Base-by-base conservation (phyloP, 2,329 filamentous ascomycete genomes). In the Aspergillus sp. region DNA sequence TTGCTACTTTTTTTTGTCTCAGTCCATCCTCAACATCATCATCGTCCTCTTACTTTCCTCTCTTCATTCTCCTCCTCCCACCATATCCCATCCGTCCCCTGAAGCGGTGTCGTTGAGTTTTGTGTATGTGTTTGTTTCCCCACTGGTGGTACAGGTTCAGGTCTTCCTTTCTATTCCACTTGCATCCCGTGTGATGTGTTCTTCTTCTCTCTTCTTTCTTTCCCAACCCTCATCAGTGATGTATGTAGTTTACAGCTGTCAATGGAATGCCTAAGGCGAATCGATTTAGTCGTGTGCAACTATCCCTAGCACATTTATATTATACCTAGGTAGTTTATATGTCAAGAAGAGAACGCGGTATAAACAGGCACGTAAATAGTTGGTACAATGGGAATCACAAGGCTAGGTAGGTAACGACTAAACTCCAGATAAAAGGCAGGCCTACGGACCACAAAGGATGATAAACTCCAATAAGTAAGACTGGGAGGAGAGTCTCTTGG, bases 181-280 rank as follows among this genome's bases (percentile, higher is more conserved):
- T 57, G 51, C 63, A 62, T 64, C 59, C 9, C 54, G 59, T 64
- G 65, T 54, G 59, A 62, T 66, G 59, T 52, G 58, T 51, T 56
- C 58, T 64, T 46, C 45, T 61, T 60, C 51, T 60, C 57, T 30
- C 49, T 59, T 45, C 23, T 56, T 61, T 60, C 50, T 59, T 30
- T 53, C 59, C 41, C 23, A 54, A 38, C 48, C 17, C 28, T 52
- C 43, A 65, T 55, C 51, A 38, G 60, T 62, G 60, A 61, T 66
- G 63, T 66, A 61, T 66, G 63, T 66, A 68, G 61, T 64, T 61
- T 68, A 66, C 54, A 62, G 55, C 46, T 59, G 57, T 60, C 54
- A 61, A 63, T 61, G 49, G 57, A 62, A 55, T 63, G 25, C 61
- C 54, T 54, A 54, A 43, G 61, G 56, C 41, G 34, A 45, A 49